Evolutionary conservation across 2,329 filamentous ascomycete genomes (phyloP), one percentile per base, ranked within the genome.

Genomic region (Calonectria crousiana): DNA sequence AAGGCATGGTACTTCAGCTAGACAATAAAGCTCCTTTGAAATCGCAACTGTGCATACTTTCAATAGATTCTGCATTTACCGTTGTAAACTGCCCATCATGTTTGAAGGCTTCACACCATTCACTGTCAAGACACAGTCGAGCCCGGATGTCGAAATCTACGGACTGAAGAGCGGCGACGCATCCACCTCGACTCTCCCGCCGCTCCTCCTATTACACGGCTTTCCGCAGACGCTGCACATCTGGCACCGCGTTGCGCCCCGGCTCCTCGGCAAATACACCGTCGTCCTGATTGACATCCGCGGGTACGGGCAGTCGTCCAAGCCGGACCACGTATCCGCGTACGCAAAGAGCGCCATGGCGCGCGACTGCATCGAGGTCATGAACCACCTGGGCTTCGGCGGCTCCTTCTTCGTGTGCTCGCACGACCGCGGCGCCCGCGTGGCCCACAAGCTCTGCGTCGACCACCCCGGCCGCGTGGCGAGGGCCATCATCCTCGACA

Each of bases 401-500:
- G 69, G 76, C 0, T 73, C 80, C 0, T 90, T 89, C 79, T 88
- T 83, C 76, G 81, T 92, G 26, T 89, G 89, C 71, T 89, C 86
- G 0, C 90, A 92, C 77, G 90, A 92, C 78, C 87, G 90, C 49
- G 90, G 90, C 4, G 90, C 88, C 0, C 83, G 90, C 36, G 86
- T 92, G 3, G 85, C 89, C 0, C 90, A 92, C 75, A 89, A 89
- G 71, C 83, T 92, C 0, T 86, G 86, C 47, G 89, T 90, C 20
- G 87, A 89, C 68, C 84, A 86, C 49, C 84, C 85, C 0, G 71
- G 79, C 0, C 84, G 85, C 14, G 83, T 90, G 0, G 74, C 78
- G 23, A 88, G 83, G 69, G 82, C 84, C 0, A 85, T 90, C 51
- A 74, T 90, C 1, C 82, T 90, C 2, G 89, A 91, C 71, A 90